phyloP scores from a whole-genome alignment of 306 rosid species.

The Hippophae gyantsensis region DNA sequence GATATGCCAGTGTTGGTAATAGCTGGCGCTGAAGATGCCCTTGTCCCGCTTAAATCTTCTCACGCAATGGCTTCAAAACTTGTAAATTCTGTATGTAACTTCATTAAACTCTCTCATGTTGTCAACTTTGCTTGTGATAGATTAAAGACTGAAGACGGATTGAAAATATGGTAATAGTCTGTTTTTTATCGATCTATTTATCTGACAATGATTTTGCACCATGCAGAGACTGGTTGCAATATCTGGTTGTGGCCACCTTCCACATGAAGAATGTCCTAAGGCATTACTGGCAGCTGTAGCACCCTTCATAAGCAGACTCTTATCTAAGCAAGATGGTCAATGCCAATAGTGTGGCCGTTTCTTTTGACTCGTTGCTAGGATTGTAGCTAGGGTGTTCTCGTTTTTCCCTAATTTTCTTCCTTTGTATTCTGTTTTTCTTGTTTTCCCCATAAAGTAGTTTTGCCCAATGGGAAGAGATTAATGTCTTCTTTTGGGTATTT shows the following conservation, averaged over 20 bases:
- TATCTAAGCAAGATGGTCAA: constrained; percentile 35
- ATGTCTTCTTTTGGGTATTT: constrained; percentile 37
- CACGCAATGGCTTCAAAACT: constrained; percentile 83
- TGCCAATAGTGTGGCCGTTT: constrained; percentile 28
- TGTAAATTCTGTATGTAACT: constrained; percentile 58
- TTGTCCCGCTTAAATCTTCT: constrained; percentile 65
- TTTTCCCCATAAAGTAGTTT: neutral
- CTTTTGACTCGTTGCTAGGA: constrained; percentile 26
- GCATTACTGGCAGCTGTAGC: constrained; percentile 74
- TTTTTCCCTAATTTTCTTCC: no score
- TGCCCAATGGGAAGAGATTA: constrained; percentile 33
- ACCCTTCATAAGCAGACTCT: constrained; percentile 65
- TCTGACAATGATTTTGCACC: constrained; percentile 2
- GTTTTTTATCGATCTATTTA: no score
- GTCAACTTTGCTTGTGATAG: no score
- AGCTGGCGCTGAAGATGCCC: constrained; percentile 71
- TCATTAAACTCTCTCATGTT: neutral
- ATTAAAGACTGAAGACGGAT: no score
- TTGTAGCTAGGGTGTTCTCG: constrained; percentile 2
- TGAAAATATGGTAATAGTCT: no score
- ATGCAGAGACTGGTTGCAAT: constrained; percentile 79
- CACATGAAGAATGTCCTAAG: constrained; percentile 94
- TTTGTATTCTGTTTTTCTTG: no score
- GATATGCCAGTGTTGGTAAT: constrained; percentile 64
- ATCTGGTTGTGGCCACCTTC: constrained; percentile 94